Evolutionary conservation across 176 grass and related monocot genomes (phyloP).

Genomic region (Thalia dealbata): DNA sequence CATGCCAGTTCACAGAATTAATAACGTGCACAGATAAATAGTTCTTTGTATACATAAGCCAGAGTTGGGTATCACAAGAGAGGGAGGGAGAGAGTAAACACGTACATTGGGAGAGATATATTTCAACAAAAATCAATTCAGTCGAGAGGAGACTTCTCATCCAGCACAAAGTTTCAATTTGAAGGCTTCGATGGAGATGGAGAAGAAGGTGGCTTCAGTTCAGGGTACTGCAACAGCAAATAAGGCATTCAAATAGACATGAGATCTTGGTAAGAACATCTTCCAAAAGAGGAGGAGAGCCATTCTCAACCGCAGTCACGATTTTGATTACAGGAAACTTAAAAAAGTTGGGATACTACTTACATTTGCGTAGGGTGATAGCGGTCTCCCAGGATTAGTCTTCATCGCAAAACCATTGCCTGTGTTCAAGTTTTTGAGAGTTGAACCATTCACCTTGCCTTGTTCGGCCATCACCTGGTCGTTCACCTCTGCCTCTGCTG

Average conservation of each 20-base stretch:
- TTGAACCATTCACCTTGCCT: constrained; percentile 23
- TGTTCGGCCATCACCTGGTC: constrained; percentile 21
- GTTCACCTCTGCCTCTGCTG: constrained; percentile 23
- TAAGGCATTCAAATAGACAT: neutral
- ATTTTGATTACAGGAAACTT: neutral
- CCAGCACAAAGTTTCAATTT: constrained; percentile 3
- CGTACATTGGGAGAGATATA: too few relatives aligned
- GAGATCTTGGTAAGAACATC: neutral
- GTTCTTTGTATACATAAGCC: too few relatives aligned
- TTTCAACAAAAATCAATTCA: too few relatives aligned
- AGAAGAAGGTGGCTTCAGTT: constrained; percentile 50
- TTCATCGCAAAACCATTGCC: constrained; percentile 25
- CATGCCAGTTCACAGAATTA: too few relatives aligned
- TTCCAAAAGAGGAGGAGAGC: too few relatives aligned
- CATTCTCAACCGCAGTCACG: too few relatives aligned
- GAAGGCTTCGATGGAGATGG: constrained; percentile 20
- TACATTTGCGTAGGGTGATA: constrained; percentile 63
- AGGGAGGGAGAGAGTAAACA: too few relatives aligned
- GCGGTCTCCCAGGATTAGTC: constrained; percentile 19
- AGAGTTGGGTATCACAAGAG: too few relatives aligned
- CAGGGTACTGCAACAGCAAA: constrained; percentile 41
- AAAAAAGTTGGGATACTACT: neutral
- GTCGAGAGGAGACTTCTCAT: neutral
- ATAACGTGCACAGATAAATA: too few relatives aligned
- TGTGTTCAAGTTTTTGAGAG: constrained; percentile 1